A percentile compares a stretch with the other conserved stretches of the same genome.
Evolutionary conservation across 441 rosid species (phyloP).

Genomic region (Pelargonium australe): DNA sequence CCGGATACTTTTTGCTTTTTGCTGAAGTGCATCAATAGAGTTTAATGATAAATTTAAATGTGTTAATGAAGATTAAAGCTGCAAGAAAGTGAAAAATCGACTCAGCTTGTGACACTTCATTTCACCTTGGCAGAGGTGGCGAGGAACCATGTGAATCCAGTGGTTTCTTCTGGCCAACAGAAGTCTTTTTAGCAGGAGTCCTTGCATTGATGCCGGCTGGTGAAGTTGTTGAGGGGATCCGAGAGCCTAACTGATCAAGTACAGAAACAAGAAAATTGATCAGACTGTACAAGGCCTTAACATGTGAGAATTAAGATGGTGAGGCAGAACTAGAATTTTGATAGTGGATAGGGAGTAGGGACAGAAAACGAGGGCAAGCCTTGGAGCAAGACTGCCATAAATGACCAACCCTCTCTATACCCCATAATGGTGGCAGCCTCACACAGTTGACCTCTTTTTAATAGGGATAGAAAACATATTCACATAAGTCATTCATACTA

Average conservation of each 20-base stretch:
- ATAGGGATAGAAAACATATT: no score
- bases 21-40: conserved; percentile 31
- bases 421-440: no score
- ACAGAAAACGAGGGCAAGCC: no score
- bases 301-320: not conserved
- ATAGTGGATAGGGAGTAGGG: not conserved
- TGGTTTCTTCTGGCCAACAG: conserved; percentile 76
- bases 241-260: conserved; percentile 46
- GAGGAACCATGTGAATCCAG: conserved; percentile 72
- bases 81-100: not conserved
- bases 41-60: not conserved
- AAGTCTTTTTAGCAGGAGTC: conserved; percentile 57
- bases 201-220: conserved; percentile 46
- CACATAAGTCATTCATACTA: no score
- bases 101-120: not conserved
- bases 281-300: not conserved
- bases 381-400: no score
- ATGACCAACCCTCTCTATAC: no score
- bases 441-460: no score
- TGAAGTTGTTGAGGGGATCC: conserved; percentile 37
- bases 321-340: not conserved
- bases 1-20: conserved; percentile 91
- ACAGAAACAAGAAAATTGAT: conserved; percentile 17
- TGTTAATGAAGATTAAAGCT: not conserved
- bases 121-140: conserved; percentile 62